Evolutionary conservation across 768 basidiomycete genomes (phyloP), one percentile per base, ranked within the genome.

Genomic region (Mycena filopes): DNA sequence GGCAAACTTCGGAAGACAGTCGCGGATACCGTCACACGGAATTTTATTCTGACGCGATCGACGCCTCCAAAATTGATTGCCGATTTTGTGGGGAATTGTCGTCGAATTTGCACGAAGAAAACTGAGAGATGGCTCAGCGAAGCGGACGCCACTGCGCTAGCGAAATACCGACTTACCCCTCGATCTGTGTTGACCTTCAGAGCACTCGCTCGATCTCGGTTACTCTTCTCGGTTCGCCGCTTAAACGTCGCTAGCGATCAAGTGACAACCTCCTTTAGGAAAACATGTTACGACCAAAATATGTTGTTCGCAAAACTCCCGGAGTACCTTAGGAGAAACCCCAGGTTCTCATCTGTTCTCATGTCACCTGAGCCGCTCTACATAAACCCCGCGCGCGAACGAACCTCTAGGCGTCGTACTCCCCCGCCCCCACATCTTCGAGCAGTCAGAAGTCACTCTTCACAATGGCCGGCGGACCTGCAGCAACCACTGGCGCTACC

Each of bases 391-490:
- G 28, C 38, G 5, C 9, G 8, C 16, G 23, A 23, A 64, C 70
- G 65, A 60, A 76, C 67, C 67, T 50, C 73, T 73, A 69, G 50
- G 60, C 48, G 55, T 65, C 72, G 36, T 36, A 36, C 36, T 77
- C 75, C 67, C 72, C 75, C 72, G 74, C 74, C 69, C 72, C 63
- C 73, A 65, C 51, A 66, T 60, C 69, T 64, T 60, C 57, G 69
- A 67, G 69, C 65, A 66, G 65, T 57, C 66, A 67, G n/a, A n/a
- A n/a, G 43, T 64, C 68, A 67, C 15, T 62, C 36, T 71, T 70
- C 51, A 83, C 66, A 72, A 91, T 92, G 89, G 87, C 78, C 73
- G 86, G 73, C 66, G 88, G 84, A 75, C 81, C 82, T 70, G 79
- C 79, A 66, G 79, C 79, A 66, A 75, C 67, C 60, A 69, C 75